Percentiles rank a stretch among this genome's conserved stretches.
Evolutionary conservation across 148 eudicot genomes (phyloP).

Genomic region (Amaranthus palmeri): DNA sequence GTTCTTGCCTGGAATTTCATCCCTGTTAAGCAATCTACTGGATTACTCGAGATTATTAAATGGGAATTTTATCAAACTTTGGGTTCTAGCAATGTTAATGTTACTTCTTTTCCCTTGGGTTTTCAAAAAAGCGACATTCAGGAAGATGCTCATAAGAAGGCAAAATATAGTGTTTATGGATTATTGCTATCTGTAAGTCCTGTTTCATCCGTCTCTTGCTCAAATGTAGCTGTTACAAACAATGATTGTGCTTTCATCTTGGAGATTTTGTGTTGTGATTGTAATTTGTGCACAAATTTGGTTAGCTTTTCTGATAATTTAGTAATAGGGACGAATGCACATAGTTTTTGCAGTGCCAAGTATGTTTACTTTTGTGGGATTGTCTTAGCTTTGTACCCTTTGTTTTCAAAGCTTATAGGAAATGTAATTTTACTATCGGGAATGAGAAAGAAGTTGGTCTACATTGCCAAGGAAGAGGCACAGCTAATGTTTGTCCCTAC

Average conservation of each 20-base stretch:
- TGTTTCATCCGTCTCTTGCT: conserved; percentile 47
- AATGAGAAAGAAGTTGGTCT: conserved; percentile 72
- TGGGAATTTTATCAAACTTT: conserved; percentile 38
- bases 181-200: conserved; percentile 63
- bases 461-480: conserved; percentile 48
- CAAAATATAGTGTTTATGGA: conserved; percentile 36
- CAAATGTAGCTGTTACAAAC: conserved; percentile 13
- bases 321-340: conserved; percentile 12
- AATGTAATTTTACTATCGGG: conserved; percentile 36
- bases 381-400: conserved; percentile 59
- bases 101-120: conserved; percentile 31
- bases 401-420: conserved; percentile 46
- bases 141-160: conserved; percentile 29
- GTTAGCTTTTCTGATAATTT: conserved; percentile 3
- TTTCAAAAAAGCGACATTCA: conserved; percentile 20
- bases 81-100: conserved; percentile 7
- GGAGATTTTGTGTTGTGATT: conserved; percentile 49
- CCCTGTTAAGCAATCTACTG: conserved; percentile 47
- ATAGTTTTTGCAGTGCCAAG: conserved; percentile 30
- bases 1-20: conserved; percentile 74
- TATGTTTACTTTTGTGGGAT: conserved; percentile 61
- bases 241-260: conserved; percentile 52
- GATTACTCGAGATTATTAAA: conserved; percentile 59
- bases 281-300: conserved; percentile 36
- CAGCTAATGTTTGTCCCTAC: conserved; percentile 56